Conservation (phyloP, 2,329 filamentous ascomycete genomes). For the Paraphaeosphaeria sporulosa region DNA sequence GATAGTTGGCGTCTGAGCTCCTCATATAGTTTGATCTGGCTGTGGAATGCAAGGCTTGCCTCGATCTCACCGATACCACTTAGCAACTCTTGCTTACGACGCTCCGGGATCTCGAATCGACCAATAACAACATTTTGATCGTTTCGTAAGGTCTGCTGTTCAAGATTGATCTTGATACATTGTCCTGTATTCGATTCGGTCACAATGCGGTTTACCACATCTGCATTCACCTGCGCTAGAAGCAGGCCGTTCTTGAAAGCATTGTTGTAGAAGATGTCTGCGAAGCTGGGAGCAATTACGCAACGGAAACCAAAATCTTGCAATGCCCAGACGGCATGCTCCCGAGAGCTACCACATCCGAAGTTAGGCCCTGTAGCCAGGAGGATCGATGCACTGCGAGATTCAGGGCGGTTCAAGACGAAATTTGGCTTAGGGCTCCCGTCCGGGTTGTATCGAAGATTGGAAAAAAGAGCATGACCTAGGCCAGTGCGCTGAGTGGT, state of each 20-base stretch:
- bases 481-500: conserved; percentile 98
- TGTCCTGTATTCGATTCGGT: conserved; percentile 78
- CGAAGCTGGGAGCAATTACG: conserved; percentile 86
- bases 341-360: conserved; percentile 89
- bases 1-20: conserved; percentile 76
- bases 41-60: conserved; percentile 88
- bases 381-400: conserved; percentile 83
- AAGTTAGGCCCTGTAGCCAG: conserved; percentile 94
- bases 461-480: conserved; percentile 85
- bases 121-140: conserved; percentile 76
- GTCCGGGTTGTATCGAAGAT: conserved; percentile 74
- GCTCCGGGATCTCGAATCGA: conserved; percentile 86
- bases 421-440: conserved; percentile 77
- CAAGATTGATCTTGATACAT: conserved; percentile 88
- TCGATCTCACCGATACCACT: conserved; percentile 97
- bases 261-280: conserved; percentile 99
- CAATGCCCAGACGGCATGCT: conserved; percentile 96
- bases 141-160: conserved; percentile 82
- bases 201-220: conserved; percentile 72
- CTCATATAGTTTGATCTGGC: conserved; percentile 88
- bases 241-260: conserved; percentile 99
- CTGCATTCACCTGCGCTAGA: conserved; percentile 73
- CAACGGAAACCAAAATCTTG: conserved; percentile 96
- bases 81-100: conserved; percentile 90
- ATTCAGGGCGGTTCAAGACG: conserved; percentile 88